Base-by-base conservation (phyloP, 2,329 filamentous ascomycete species). In the Davidsoniella virescens region DNA sequence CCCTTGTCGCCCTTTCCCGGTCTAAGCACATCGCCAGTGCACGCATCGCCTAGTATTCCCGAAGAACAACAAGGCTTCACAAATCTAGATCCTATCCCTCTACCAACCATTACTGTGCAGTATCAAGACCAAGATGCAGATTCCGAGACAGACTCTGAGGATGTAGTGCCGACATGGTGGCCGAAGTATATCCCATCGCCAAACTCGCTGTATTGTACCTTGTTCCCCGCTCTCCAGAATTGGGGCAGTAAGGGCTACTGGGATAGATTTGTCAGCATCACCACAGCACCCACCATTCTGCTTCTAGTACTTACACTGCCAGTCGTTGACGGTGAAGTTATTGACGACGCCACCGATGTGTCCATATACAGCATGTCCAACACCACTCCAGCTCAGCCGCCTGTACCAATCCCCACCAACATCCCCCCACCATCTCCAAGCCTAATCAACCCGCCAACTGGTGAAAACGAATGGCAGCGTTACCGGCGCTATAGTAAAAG, bases 261-360 rank as follows among this genome's bases (percentile, higher is more conserved):
- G 78, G 88, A 90, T 58, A 87, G 84, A 59, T 66, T 87, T 42
- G 67, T 95, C 44, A 90, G 87, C 40, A 59, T 92, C 9, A 72
- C 93, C 37, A 88, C 88, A 6, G 81, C 87, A n/a, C 85, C 88
- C 1, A 93, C 84, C 57, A 87, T 98, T 37, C 85, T 98, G 55
- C 67, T 96, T 2, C 71, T 98, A 3, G 90, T 90, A 0, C 78
- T 92, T 44, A 98, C 92, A 0, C 65, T 98, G 4, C 92, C 93
- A 0, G 87, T 98, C 0, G 85, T 94, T 5, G 90, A 96, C 58
- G 75, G 76, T 1, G 73, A 76, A 40, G 71, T 76, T 17, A 70
- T 73, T 6, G 73, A 78, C 12, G 29, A 18, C 6, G 46, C 51
- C 5, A 38, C 8, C 16, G 51, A 49, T 20, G 33, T 48, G 12